Conservation (phyloP, 106 monocot species). For the Apostasia shenzhenica region DNA sequence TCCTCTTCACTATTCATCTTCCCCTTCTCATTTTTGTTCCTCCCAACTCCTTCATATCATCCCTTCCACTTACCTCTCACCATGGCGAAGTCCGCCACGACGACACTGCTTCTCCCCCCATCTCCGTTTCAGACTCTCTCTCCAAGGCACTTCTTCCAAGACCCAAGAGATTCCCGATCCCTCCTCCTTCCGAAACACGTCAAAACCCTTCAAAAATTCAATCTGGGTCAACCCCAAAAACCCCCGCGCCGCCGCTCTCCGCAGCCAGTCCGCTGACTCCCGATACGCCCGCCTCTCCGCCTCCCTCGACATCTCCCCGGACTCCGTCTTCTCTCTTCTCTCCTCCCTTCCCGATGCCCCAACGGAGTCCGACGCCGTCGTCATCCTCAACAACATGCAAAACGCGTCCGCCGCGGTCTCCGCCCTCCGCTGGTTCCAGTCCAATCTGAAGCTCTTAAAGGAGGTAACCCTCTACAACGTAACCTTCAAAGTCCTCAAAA, state of each 20-base stretch:
- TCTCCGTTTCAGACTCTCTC: conserved; percentile 1
- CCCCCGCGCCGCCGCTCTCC: conserved; percentile 31
- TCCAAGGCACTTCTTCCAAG: conserved; percentile 6
- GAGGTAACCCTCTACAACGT: conserved; percentile 73
- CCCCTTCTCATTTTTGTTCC: not conserved
- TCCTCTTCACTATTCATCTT: not conserved
- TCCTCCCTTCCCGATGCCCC: conserved; percentile 9
- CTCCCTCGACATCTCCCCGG: conserved; percentile 21
- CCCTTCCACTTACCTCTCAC: not conserved
- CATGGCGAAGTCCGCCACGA: not conserved
- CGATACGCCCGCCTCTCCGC: conserved; percentile 41
- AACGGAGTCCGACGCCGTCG: conserved; percentile 61
- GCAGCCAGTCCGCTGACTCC: conserved; percentile 28
- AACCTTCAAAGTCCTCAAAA: conserved; percentile 56
- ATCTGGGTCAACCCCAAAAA: conserved; percentile 74
- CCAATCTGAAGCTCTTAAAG: conserved; percentile 24
- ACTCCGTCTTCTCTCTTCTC: conserved; percentile 10
- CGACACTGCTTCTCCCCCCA: not conserved
- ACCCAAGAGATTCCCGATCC: conserved; percentile 3
- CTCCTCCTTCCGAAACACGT: conserved; percentile 15
- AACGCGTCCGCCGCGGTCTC: conserved; percentile 35
- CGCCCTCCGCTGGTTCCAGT: conserved; percentile 55
- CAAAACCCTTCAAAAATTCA: conserved; percentile 37
- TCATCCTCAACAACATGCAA: conserved; percentile 55
- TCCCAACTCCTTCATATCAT: not conserved